Conservation (phyloP, 1,284 basidiomycete species). For the Malassezia brasiliensis region DNA sequence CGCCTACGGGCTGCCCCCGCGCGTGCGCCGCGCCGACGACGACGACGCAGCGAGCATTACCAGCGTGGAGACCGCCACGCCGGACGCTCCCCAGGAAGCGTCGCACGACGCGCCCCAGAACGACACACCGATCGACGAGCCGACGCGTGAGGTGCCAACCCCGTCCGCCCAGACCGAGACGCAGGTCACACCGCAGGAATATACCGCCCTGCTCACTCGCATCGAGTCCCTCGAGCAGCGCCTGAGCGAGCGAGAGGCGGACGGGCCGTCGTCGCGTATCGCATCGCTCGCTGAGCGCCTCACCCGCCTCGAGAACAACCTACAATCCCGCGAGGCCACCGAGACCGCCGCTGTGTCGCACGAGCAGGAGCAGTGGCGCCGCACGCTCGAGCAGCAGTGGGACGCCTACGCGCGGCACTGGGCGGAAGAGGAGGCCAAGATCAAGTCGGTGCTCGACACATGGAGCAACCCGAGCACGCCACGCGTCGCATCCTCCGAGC, state of each 20-base stretch:
- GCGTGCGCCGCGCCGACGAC: conserved; percentile 21
- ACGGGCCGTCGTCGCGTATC: conserved; percentile 48
- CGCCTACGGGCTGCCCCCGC: conserved; percentile 7
- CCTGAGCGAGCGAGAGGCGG: conserved; percentile 55
- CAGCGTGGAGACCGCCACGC: conserved; percentile 30
- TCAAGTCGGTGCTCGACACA: conserved; percentile 1
- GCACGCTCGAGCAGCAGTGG: conserved; percentile 10
- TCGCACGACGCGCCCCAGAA: too few species aligned
- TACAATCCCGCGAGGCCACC: background rate
- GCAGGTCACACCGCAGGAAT: conserved; percentile 16
- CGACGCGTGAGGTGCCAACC: too few species aligned
- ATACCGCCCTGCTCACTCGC: conserved; percentile 62
- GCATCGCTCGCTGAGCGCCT: background rate
- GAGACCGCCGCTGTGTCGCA: background rate
- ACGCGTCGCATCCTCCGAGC: background rate
- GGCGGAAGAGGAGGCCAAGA: conserved; percentile 2
- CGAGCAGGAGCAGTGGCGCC: conserved; percentile 2
- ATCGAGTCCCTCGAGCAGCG: conserved; percentile 63
- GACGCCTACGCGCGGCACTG: conserved; percentile 2
- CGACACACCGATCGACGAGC: too few species aligned
- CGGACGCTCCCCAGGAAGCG: background rate
- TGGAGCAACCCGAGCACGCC: conserved; percentile 1
- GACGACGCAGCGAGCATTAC: conserved; percentile 40
- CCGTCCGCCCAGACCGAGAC: too few species aligned
- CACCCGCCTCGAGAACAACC: background rate